Percentiles rank a stretch among this genome's conserved stretches.
These are phyloP conservation scores for Backusella mclennaniae DNA, from an alignment of 192 early-diverging fungal genomes.

Conservation along the genomic window DNA sequence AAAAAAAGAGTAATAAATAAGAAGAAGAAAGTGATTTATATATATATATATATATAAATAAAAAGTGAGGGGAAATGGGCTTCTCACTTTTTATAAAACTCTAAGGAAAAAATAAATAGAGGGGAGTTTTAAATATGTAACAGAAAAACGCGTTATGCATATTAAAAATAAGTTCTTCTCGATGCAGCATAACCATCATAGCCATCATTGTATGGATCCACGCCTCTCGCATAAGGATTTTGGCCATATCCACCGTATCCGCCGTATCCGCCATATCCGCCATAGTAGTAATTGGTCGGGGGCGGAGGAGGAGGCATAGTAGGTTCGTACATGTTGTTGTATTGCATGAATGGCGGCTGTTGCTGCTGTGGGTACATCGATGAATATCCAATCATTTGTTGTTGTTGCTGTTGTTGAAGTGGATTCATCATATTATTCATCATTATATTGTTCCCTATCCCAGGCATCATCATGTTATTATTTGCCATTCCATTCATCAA, in stretches of 20 bases:
- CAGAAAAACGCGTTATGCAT: background rate
- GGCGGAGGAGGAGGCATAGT: background rate
- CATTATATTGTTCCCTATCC: background rate
- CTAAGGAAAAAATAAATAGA: too few species aligned
- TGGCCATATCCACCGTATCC: background rate
- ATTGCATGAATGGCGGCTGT: background rate
- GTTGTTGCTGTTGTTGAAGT: background rate
- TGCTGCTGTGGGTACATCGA: slow-evolving; percentile 2
- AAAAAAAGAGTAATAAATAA: background rate
- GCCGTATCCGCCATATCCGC: background rate
- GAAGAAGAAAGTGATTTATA: background rate
- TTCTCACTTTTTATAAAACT: too few species aligned
- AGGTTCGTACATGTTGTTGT: background rate
- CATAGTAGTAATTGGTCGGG: background rate
- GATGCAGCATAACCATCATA: background rate
- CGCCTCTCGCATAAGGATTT: background rate
- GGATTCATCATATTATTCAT: background rate
- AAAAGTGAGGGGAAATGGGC: background rate
- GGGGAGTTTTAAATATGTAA: background rate
- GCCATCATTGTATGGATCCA: background rate
- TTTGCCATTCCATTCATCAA: background rate
- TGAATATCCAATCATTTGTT: background rate
- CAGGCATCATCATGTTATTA: background rate
- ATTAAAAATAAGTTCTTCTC: background rate
- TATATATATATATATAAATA: background rate